Base-by-base conservation (phyloP, 75 land plant species). In the Isoetes taiwanensis region DNA sequence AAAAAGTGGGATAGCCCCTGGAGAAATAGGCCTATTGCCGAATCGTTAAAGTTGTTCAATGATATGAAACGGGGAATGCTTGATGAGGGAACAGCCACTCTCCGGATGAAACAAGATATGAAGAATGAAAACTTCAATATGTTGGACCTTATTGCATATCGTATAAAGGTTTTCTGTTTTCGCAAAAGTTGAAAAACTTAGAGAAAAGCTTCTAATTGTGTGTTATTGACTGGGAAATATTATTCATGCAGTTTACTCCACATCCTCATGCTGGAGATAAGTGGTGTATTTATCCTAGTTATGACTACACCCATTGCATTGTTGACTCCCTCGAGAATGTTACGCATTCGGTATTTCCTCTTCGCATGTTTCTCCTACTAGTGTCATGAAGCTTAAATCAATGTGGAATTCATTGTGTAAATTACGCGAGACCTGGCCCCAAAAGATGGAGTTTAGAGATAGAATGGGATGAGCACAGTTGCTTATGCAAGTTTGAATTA, bases 211-310 rank as follows among this genome's bases (percentile, higher is more conserved):
- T 0, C 67, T 12, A 16, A 6, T 32, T 27, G 20, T 65, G 0
- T 40, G 24, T 25, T 62, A 4, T 39, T 20, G n/a, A n/a, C n/a
- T 1, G 12, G 35, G 26, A 23, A 38, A 35, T 63, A 27, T 66
- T 21, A 64, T 9, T 23, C 38, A 21, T 24, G 6, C 76, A 91
- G 97, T 91, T 83, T 53, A 79, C 83, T 32, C 79, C 95, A 19
- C 96, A 94, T 61, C 99, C 96, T 50, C 96, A 82, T 62, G 72
- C 83, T 11, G 96, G 96, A 27, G 91, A 94, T 69, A 89, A 82
- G 60, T 94, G 99, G 99, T 89, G 96, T 48, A 80, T 94, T 11
- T 94, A 94, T 64, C 96, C 99, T 50, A 94, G 96, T 66, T 94
- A 94, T 72, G 99, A 94, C 61, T 94, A 78, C 64, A 72, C 99